Percentiles rank a stretch among this genome's conserved stretches.
phyloP scores from a whole-genome alignment of 2,329 filamentous ascomycete genomes.

The Colletotrichum sp. region DNA sequence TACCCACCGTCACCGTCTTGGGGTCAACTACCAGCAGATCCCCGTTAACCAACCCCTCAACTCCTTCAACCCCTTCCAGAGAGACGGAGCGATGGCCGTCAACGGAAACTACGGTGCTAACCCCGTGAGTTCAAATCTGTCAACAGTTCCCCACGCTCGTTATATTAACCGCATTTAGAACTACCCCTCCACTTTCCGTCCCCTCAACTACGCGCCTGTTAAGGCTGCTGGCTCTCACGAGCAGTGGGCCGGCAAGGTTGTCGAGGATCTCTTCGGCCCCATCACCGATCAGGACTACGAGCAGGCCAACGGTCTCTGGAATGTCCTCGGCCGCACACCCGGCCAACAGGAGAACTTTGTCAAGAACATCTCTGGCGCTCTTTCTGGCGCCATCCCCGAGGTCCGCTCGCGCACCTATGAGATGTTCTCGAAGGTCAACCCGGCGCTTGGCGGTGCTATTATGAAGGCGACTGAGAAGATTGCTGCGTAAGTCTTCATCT shows the following conservation, averaged over 20 bases:
- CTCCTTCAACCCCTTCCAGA: conserved; percentile 71
- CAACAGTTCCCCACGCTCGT: too few relatives aligned
- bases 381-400: conserved; percentile 56
- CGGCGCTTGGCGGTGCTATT: conserved; percentile 56
- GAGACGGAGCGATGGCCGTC: conserved; percentile 73
- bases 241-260: conserved; percentile 49
- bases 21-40: conserved; percentile 68
- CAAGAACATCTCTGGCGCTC: conserved; percentile 61
- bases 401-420: conserved; percentile 63
- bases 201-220: conserved; percentile 45
- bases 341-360: conserved; percentile 68
- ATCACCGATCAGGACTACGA: conserved; percentile 54
- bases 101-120: conserved; percentile 68
- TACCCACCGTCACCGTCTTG: conserved; percentile 66
- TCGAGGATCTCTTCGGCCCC: conserved; percentile 47
- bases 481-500: conserved; percentile 23
- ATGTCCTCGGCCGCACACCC: conserved; percentile 47
- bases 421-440: conserved; percentile 64
- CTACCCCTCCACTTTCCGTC: conserved; percentile 54
- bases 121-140: conserved; percentile 36
- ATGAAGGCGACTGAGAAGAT: conserved; percentile 56
- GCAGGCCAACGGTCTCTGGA: conserved; percentile 53
- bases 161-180: conserved; percentile 31
- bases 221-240: conserved; percentile 48
- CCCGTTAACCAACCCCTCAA: conserved; percentile 62